Conservation (phyloP, 495 filamentous ascomycete genomes). For the Trichoderma erinaceum region DNA sequence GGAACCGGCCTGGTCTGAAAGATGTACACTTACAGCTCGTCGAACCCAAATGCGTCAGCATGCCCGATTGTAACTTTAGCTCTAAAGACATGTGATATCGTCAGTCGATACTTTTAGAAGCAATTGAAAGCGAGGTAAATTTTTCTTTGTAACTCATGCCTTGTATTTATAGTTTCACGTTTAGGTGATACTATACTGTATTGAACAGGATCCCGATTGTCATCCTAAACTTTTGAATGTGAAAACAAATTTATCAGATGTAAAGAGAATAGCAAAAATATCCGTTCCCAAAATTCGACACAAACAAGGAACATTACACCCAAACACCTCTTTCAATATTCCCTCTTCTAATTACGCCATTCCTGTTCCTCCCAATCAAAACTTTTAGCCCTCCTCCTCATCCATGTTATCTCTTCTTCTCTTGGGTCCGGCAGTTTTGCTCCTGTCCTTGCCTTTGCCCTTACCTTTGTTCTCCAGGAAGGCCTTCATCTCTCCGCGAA, state of each 20-base stretch:
- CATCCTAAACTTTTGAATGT: neutral
- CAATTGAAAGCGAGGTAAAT: too few relatives aligned
- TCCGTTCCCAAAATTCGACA: neutral
- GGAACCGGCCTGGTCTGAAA: too few relatives aligned
- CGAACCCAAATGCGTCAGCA: too few relatives aligned
- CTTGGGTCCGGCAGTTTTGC: conserved; percentile 46
- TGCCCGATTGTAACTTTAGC: too few relatives aligned
- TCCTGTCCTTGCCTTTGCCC: conserved; percentile 53
- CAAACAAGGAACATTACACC: neutral
- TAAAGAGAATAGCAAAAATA: neutral
- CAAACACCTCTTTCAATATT: neutral
- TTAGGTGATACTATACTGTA: too few relatives aligned
- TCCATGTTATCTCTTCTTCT: conserved; percentile 74
- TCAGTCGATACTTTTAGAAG: too few relatives aligned
- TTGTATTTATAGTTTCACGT: too few relatives aligned
- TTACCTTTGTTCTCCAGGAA: conserved; percentile 70
- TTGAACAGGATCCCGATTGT: too few relatives aligned
- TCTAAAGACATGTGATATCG: too few relatives aligned
- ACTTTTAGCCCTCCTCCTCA: conserved; percentile 60
- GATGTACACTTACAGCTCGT: too few relatives aligned
- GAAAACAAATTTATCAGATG: neutral
- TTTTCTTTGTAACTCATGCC: too few relatives aligned
- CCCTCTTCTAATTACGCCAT: neutral
- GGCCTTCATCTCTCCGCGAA: conserved; percentile 76
- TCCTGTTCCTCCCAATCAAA: neutral